Evolutionary conservation across 768 basidiomycete species (phyloP), one percentile per base, ranked within the genome.

Genomic region (Termitomyces sp.): DNA sequence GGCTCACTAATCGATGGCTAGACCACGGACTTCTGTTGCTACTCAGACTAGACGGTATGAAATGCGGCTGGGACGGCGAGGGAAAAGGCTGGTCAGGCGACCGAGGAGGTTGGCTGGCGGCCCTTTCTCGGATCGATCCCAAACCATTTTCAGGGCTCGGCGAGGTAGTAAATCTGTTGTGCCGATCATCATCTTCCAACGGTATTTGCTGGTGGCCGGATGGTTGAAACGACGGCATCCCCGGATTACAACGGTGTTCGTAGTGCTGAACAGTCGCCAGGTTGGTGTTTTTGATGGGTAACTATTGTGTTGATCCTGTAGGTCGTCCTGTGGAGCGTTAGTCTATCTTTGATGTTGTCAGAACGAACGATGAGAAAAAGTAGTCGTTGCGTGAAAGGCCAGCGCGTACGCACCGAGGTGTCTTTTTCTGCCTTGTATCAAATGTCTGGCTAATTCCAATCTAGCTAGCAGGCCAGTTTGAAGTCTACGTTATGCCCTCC

Each of bases 41-140:
- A 16, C 77, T 75, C 30, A 84, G 67, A 61, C 73, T 79, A 47
- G 81, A 76, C 20, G 82, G 82, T 52, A 82, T 72, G 62, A 77
- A 73, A 59, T 78, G 74, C 43, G 75, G 79, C n/a, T 77, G 72
- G 8, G 83, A 75, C 8, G 83, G 83, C 10, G 84, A 83, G 22
- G 77, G 72, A 52, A 83, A 65, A 55, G 61, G 66, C 63, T 76
- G 76, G 28, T 76, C 76, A 47, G 80, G 76, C 3, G 75, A 71
- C 60, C 79, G 79, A 3, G 87, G 86, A 8, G 87, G 87, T 65
- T 90, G 87, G 67, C 84, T 86, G 1, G 86, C 80, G 44, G 87
- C 87, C 58, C 87, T 75, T 71, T 87, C 85, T 57, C 83, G 79
- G 52, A 77, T 72, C 57, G 79, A 75, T 58, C 73, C 70, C 54